Percentiles rank a stretch among this genome's conserved stretches.
These are phyloP conservation scores for Nigrospora osmanthi DNA, from an alignment of 2,329 filamentous ascomycete genomes.

Conservation along the genomic window DNA sequence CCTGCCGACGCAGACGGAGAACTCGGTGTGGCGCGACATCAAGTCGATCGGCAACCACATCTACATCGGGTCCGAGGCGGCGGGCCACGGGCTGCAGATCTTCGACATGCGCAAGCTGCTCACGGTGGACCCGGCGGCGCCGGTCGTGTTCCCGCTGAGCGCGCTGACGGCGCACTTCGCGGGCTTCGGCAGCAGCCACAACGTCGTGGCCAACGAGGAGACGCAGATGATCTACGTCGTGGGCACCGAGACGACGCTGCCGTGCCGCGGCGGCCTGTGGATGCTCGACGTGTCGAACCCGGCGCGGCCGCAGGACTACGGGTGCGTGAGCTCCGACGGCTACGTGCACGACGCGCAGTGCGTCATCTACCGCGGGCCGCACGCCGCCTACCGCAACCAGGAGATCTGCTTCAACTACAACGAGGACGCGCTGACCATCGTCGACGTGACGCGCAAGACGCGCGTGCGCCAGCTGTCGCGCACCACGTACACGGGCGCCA, in stretches of 20 bases:
- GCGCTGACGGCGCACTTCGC: slow-evolving; percentile 1
- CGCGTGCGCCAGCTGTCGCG: slow-evolving; percentile 34
- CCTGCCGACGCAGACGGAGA: slow-evolving; percentile 34
- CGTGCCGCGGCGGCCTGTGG: slow-evolving; percentile 46
- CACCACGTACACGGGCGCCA: slow-evolving; percentile 43
- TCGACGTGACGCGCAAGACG: slow-evolving; percentile 40
- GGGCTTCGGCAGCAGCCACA: slow-evolving; percentile 30
- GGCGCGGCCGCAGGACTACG: slow-evolving; percentile 41
- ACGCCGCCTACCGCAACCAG: slow-evolving; percentile 32
- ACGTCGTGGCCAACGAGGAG: slow-evolving; percentile 38
- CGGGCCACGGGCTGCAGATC: slow-evolving; percentile 50
- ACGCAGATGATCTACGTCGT: slow-evolving; percentile 31
- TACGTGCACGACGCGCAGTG: slow-evolving; percentile 58
- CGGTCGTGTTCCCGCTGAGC: slow-evolving; percentile 31
- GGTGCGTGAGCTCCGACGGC: slow-evolving; percentile 45
- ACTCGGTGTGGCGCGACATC: slow-evolving; percentile 45
- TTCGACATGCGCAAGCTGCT: slow-evolving; percentile 56
- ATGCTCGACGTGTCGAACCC: slow-evolving; percentile 50
- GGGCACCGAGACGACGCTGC: slow-evolving; percentile 29
- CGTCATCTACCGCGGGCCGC: slow-evolving; percentile 43
- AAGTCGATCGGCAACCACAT: slow-evolving; percentile 27
- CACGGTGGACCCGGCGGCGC: slow-evolving; percentile 31
- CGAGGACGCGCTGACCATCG: slow-evolving; percentile 41
- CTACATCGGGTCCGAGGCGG: slow-evolving; percentile 31
- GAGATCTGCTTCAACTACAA: slow-evolving; percentile 51